Evolutionary conservation across 306 rosid genomes (phyloP).

Genomic region (Amphicarpaea edgeworthii): DNA sequence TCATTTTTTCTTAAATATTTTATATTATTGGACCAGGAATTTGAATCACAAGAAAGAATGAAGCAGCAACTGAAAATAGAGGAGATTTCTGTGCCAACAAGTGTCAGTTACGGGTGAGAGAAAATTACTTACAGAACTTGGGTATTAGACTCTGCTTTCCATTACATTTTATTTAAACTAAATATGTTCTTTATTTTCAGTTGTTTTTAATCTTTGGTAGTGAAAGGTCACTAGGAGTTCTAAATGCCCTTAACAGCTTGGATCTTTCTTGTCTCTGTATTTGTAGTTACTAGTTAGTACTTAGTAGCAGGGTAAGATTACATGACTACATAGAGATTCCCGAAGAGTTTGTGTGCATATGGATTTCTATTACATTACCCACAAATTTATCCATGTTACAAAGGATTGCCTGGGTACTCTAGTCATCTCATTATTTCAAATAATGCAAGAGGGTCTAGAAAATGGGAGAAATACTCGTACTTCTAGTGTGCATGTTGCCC

Average conservation of each 20-base stretch:
- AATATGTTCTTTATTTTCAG: conserved; percentile 5
- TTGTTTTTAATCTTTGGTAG: conserved; percentile 7
- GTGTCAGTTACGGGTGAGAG: conserved; percentile 87
- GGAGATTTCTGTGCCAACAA: conserved; percentile 70
- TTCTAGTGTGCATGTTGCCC: too few relatives aligned
- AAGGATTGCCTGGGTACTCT: not conserved
- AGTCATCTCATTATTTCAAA: not conserved
- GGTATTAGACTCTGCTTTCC: conserved; percentile 3
- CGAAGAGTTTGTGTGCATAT: not conserved
- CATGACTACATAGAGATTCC: not conserved
- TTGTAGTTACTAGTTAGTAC: conserved; percentile 32
- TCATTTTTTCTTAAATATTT: conserved; percentile 27
- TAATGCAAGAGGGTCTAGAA: too few relatives aligned
- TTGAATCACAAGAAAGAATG: conserved; percentile 95
- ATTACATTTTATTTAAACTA: not conserved
- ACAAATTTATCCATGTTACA: not conserved
- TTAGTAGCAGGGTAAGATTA: conserved; percentile 8
- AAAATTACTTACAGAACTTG: not conserved
- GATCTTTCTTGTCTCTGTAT: conserved; percentile 3
- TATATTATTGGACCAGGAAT: conserved; percentile 66
- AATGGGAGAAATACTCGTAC: too few relatives aligned
- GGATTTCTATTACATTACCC: conserved; percentile 10
- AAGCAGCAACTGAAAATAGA: conserved; percentile 80
- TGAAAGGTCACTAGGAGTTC: conserved; percentile 26
- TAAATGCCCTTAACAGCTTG: conserved; percentile 5